Evolutionary conservation across 2,329 filamentous ascomycete genomes (phyloP), one percentile per base, ranked within the genome.

Genomic region (Cladosporium halotolerans): DNA sequence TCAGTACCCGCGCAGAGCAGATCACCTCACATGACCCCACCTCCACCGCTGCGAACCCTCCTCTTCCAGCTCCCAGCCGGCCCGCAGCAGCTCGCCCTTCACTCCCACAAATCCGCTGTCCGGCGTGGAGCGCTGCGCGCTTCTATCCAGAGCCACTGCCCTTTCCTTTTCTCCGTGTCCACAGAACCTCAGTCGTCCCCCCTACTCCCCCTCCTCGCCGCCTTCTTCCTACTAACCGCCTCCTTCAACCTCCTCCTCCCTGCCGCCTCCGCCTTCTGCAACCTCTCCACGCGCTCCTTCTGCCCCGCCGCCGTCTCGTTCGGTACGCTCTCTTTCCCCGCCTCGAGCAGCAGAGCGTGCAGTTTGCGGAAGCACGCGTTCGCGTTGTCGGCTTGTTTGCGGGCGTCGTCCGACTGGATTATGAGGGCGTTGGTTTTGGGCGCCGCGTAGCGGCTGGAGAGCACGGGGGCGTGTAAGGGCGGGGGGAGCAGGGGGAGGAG

Each of bases 381-480:
- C 47, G 80, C 77, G 62, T 85, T 85, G 55, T 77, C 76, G 42
- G 69, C 72, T 63, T 83, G 82, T 64, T 83, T 83, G 38, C 82
- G 77, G 57, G 77, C 80, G 55, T 83, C 80, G 61, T 85, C 81
- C 40, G 80, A 78, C 59, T 85, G 82, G 57, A 85, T 82, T 50
- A 85, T 73, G 19, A 85, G 66, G 54, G 73, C 69, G 58, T 78
- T 70, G 11, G 77, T 76, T 52, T 76, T 76, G 28, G 73, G 68
- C 18, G 81, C 76, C 55, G 76, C 72, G 65, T 82, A 83, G 57
- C 79, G 79, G 10, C 77, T 82, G 14, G 69, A 59, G 42, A 72
- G 72, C 51, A 85, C 71, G 28, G 73, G 63, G 42, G 67, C 59
- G 65, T 83, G 81, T 8, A 85, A 69, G 9, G 79, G 60, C 16